Base-by-base conservation (phyloP, 2,329 filamentous ascomycete species). In the Leptographium galeiforme region DNA sequence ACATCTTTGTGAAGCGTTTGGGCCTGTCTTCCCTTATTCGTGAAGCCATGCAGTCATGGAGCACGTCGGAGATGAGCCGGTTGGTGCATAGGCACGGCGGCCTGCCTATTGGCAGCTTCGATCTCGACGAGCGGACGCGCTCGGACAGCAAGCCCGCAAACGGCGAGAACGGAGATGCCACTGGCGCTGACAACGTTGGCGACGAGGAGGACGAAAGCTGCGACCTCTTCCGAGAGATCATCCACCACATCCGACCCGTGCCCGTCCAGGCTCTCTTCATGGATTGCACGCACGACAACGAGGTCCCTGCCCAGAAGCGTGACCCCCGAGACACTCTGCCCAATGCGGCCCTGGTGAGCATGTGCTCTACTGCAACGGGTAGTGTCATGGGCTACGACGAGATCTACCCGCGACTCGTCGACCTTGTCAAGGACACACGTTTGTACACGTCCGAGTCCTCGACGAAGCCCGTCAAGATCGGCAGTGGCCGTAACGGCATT, bases 251-350 rank as follows among this genome's bases (percentile, higher is more conserved):
- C 67, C 87, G 88, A 59, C 84, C 86, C n/a, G 87, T 82, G 4
- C 88, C 90, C 5, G 85, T 97, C 0, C 90, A 95, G 59, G 93
- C 91, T 1, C 73, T 98, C 1, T 96, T 98, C 69, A 97, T 97
- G 89, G 94, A 98, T 66, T 98, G 94, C 68, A 98, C 94, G 0
- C 93, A 98, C 67, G 93, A 98, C 70, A 98, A 98, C 62, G 91
- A 98, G 70, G 86, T 89, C 2, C 93, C 93, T 0, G 88, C 91
- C 1, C 91, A 98, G 68, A 96, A 96, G 68, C 80, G 94, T 43
- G 90, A 96, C 66, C 90, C 90, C 51, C 81, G 89, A 56, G 94
- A 98, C 65, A 97, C 93, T 0, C 75, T 98, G 11, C 87, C 94
- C 8, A 97, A 94, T 63, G 90, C 91, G 50, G 93, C 93, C 6